A percentile compares a stretch with the other conserved stretches of the same genome.
phyloP scores from a whole-genome alignment of 2,329 filamentous ascomycete genomes.

The Penicillium freii region DNA sequence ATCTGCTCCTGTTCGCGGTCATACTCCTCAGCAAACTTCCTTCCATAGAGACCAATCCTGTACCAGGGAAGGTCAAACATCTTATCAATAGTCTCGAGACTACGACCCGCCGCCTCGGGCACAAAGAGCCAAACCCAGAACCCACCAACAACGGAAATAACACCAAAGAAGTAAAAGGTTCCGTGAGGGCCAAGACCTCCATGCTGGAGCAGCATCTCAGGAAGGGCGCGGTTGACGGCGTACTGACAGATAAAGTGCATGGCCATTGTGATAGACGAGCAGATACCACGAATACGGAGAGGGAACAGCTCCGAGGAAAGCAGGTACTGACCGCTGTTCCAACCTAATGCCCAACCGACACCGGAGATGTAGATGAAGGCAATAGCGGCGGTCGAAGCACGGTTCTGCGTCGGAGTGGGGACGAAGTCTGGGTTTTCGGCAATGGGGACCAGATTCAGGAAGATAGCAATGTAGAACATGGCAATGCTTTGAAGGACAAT shows the following conservation, averaged over 20 bases:
- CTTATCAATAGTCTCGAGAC: conserved; percentile 58
- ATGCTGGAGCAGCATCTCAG: conserved; percentile 62
- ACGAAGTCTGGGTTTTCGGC: conserved; percentile 46
- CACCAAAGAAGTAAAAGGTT: conserved; percentile 71
- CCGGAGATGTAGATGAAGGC: conserved; percentile 67
- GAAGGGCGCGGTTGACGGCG: conserved; percentile 68
- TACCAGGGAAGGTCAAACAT: conserved; percentile 70
- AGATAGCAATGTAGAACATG: conserved; percentile 59
- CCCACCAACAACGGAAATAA: conserved; percentile 63
- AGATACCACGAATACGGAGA: conserved; percentile 65
- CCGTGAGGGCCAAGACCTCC: conserved; percentile 52
- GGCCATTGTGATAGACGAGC: conserved; percentile 68
- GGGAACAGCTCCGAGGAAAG: conserved; percentile 72
- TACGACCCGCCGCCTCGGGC: conserved; percentile 63
- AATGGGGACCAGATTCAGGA: conserved; percentile 60
- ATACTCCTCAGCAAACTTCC: conserved; percentile 12
- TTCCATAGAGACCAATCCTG: conserved; percentile 55
- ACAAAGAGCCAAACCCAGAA: conserved; percentile 68
- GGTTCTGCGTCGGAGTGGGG: conserved; percentile 49
- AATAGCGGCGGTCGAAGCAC: conserved; percentile 60
- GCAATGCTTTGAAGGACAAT: conserved; percentile 57
- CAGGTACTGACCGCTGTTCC: conserved; percentile 72
- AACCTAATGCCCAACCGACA: conserved; percentile 64
- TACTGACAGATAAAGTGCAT: conserved; percentile 74
- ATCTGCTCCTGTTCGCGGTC: conserved; percentile 11